Evolutionary conservation across 2,329 filamentous ascomycete genomes (phyloP).

Genomic region (Hymenoscyphus albidus): DNA sequence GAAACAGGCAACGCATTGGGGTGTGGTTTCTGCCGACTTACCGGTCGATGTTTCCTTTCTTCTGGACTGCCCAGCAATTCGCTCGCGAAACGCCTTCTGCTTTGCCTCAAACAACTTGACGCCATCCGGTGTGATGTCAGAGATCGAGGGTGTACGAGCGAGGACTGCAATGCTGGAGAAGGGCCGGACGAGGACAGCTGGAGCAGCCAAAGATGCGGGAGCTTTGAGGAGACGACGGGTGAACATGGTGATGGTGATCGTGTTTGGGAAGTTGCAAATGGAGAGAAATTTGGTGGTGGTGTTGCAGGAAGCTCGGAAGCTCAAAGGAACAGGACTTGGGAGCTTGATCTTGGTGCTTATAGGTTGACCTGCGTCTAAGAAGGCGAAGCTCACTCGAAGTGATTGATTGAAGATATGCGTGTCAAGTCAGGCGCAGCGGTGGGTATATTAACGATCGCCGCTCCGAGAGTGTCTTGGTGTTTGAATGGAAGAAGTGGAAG

Average conservation of each 20-base stretch:
- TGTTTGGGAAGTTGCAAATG: background rate
- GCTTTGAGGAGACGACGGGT: slow-evolving; percentile 17
- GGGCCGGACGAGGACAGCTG: slow-evolving; percentile 43
- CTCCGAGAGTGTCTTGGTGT: slow-evolving; percentile 3
- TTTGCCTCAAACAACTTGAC: slow-evolving; percentile 74
- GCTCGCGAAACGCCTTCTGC: slow-evolving; percentile 83
- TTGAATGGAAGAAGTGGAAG: background rate
- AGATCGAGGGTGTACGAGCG: slow-evolving; percentile 65
- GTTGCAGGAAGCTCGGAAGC: background rate
- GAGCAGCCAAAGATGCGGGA: slow-evolving; percentile 36
- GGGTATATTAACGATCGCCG: background rate
- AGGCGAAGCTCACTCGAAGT: slow-evolving; percentile 3
- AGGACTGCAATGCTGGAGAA: slow-evolving; percentile 52
- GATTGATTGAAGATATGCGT: background rate
- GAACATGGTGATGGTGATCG: slow-evolving; percentile 24
- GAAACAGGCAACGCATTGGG: slow-evolving; percentile 22
- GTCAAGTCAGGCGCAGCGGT: background rate
- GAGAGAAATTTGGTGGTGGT: background rate
- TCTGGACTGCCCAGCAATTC: slow-evolving; percentile 71
- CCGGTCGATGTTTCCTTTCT: slow-evolving; percentile 89
- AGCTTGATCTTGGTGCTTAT: background rate
- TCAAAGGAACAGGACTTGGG: background rate
- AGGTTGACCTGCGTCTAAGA: slow-evolving; percentile 7
- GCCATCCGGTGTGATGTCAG: slow-evolving; percentile 73
- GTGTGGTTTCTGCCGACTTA: slow-evolving; percentile 48